Percentiles rank a stretch among this genome's conserved stretches.
These are phyloP conservation scores for Trichoderma guizhouense DNA, from an alignment of 2,329 filamentous ascomycete species.

Conservation along the genomic window DNA sequence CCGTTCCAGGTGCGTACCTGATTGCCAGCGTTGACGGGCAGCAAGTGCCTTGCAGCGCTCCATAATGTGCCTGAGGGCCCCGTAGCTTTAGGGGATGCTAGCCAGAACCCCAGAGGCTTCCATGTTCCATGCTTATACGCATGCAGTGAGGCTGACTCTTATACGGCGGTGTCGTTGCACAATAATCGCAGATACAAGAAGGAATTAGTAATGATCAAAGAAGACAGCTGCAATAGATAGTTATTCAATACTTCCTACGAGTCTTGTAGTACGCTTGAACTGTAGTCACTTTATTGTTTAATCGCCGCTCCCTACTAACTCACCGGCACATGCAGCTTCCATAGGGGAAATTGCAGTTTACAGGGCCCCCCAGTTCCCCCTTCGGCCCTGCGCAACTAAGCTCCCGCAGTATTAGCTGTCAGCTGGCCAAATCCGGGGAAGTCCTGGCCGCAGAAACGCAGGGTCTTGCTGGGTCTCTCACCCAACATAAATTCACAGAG, in stretches of 20 bases:
- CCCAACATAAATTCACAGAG: not conserved
- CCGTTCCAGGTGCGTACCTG: not conserved
- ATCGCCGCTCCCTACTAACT: no score
- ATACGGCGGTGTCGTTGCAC: not conserved
- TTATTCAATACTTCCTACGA: no score
- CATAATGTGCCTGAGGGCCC: not conserved
- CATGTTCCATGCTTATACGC: not conserved
- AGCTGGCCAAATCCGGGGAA: conserved; percentile 6
- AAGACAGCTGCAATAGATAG: no score
- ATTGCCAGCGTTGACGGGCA: not conserved
- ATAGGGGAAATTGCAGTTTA: not conserved
- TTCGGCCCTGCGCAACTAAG: not conserved
- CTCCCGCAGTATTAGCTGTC: not conserved
- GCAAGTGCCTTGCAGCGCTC: not conserved
- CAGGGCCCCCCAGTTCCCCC: not conserved
- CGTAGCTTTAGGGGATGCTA: not conserved
- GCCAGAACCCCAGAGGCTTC: not conserved
- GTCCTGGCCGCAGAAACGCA: conserved; percentile 1
- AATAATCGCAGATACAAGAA: not conserved
- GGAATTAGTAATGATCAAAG: no score
- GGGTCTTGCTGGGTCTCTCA: not conserved
- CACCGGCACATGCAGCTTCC: not conserved
- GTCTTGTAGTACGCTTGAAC: no score
- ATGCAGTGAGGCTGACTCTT: not conserved
- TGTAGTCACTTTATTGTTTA: no score